Conservation (phyloP, 2,329 filamentous ascomycete genomes). For the Nigrospora oryzae region DNA sequence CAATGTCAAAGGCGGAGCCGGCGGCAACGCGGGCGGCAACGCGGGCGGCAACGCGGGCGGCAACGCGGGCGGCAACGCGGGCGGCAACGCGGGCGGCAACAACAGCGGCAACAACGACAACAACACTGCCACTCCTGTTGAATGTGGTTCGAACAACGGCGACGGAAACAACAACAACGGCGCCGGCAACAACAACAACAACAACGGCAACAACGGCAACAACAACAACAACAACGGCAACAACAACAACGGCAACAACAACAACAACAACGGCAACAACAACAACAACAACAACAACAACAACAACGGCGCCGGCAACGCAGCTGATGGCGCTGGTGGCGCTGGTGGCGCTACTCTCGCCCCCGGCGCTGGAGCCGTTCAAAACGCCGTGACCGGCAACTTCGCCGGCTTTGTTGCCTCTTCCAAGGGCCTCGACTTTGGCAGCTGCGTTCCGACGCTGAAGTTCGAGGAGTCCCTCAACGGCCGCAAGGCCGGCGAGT, state of each 20-base stretch:
- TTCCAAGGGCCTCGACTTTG: slow-evolving; percentile 37
- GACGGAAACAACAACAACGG: slow-evolving; percentile 1
- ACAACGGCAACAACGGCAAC: background rate
- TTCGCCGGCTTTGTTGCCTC: slow-evolving; percentile 21
- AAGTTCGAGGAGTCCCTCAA: slow-evolving; percentile 50
- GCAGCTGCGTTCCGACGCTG: slow-evolving; percentile 46
- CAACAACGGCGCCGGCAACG: slow-evolving; percentile 7
- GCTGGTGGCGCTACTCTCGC: slow-evolving; percentile 6
- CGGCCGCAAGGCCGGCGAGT: slow-evolving; percentile 48
- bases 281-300: slow-evolving; percentile 1
- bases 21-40: slow-evolving; percentile 8
- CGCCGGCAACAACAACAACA: slow-evolving; percentile 7
- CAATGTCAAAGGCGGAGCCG: slow-evolving; percentile 25
- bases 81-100: background rate
- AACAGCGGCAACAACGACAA: background rate
- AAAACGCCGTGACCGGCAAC: slow-evolving; percentile 20
- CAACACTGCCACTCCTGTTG: too few relatives aligned
- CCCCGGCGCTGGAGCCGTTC: slow-evolving; percentile 19
- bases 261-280: slow-evolving; percentile 1
- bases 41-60: slow-evolving; percentile 6
- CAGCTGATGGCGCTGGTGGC: too few relatives aligned
- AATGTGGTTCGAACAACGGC: background rate
- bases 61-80: background rate
- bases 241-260: slow-evolving; percentile 5
- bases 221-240: slow-evolving; percentile 9